A percentile compares a stretch with the other conserved stretches of the same genome.
These are phyloP conservation scores for Dissoconium aciculare DNA, from an alignment of 2,329 filamentous ascomycete genomes.

Conservation along the genomic window DNA sequence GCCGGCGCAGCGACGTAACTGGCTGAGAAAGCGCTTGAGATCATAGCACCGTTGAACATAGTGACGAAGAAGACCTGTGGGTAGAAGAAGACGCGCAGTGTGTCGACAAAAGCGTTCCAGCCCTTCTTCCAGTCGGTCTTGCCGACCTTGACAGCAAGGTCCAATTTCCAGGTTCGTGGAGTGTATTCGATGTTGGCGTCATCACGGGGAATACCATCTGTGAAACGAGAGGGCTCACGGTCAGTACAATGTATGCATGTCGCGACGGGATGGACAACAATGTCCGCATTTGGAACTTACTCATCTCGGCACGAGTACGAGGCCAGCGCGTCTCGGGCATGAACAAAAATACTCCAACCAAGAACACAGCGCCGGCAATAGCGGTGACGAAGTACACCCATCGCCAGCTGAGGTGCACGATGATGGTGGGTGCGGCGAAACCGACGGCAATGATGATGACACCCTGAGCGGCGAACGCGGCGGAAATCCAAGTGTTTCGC, in stretches of 20 bases:
- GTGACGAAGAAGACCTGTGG: constrained; percentile 12
- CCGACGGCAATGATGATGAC: constrained; percentile 15
- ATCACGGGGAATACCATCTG: constrained; percentile 2
- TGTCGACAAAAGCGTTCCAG: constrained; percentile 9
- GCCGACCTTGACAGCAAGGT: constrained; percentile 8
- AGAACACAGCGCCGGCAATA: constrained; percentile 6
- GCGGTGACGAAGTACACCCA: constrained; percentile 11
- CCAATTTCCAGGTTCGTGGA: constrained; percentile 8
- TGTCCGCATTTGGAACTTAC: neutral
- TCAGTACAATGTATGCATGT: neutral
- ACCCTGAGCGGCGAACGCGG: constrained; percentile 11
- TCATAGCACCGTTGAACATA: constrained; percentile 11
- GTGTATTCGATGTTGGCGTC: constrained; percentile 1
- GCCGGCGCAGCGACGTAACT: constrained; percentile 7
- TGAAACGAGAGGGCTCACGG: neutral
- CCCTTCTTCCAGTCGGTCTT: constrained; percentile 7
- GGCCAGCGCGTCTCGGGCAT: constrained; percentile 12
- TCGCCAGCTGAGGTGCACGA: constrained; percentile 9
- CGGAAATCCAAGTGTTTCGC: constrained; percentile 12
- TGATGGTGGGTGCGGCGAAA: constrained; percentile 11
- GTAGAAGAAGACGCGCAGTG: constrained; percentile 11
- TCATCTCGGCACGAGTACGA: constrained; percentile 6
- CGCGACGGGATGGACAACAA: no score
- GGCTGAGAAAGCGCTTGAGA: constrained; percentile 8
- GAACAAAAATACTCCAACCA: constrained; percentile 9